Conservation (phyloP, 345 rosid species). For the Pelargonium nanum region DNA sequence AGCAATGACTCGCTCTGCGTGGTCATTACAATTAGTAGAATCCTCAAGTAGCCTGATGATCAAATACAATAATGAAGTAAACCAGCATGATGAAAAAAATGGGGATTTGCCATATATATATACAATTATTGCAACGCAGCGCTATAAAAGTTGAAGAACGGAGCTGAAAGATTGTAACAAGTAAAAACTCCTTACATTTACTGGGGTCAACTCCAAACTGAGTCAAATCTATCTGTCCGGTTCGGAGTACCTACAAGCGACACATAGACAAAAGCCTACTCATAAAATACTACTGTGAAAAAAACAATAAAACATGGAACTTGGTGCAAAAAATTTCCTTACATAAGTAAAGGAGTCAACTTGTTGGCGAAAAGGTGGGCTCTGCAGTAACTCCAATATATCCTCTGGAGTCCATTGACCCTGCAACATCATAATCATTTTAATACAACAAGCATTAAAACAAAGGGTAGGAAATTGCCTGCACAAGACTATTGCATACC, state of each 20-base stretch:
- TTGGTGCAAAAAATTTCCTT: conserved; percentile 19
- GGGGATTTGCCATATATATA: too few relatives aligned
- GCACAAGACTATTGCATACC: conserved; percentile 30
- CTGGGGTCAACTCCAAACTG: conserved; percentile 91
- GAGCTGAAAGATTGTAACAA: neutral
- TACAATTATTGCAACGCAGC: too few relatives aligned
- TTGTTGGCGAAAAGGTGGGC: conserved; percentile 96
- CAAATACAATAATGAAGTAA: too few relatives aligned
- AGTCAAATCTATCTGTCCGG: conserved; percentile 89
- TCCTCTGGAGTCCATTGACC: conserved; percentile 68
- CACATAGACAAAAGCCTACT: conserved; percentile 4
- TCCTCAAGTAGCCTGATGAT: too few relatives aligned
- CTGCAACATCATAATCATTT: conserved; percentile 31
- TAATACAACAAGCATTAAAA: conserved; percentile 1
- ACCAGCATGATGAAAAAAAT: too few relatives aligned
- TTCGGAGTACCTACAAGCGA: conserved; percentile 63
- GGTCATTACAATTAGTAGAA: too few relatives aligned
- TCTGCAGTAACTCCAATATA: conserved; percentile 73
- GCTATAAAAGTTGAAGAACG: neutral
- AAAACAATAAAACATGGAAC: conserved; percentile 5
- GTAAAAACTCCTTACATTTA: conserved; percentile 51
- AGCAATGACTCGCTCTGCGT: too few relatives aligned
- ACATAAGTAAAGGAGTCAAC: conserved; percentile 92
- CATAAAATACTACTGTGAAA: neutral
- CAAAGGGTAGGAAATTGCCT: neutral